A percentile compares a stretch with the other conserved stretches of the same genome.
Evolutionary conservation across 495 filamentous ascomycete genomes (phyloP).

Genomic region (Podospora fimiseda): DNA sequence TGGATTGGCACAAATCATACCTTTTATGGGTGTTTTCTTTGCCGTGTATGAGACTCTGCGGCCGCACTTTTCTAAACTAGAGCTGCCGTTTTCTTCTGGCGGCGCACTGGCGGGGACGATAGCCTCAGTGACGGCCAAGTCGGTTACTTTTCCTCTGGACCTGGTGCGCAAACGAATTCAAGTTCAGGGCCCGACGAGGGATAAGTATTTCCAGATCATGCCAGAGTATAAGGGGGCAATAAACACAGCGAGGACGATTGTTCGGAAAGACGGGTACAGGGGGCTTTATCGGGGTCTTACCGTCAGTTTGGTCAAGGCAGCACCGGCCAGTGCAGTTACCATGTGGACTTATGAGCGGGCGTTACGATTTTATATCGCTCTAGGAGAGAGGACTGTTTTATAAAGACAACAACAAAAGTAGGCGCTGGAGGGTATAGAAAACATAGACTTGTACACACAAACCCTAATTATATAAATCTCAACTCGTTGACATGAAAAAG

Average conservation of each 20-base stretch:
- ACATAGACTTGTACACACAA: neutral
- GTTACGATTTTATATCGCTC: constrained; percentile 51
- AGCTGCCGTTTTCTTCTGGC: constrained; percentile 66
- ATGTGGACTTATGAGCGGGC: constrained; percentile 96
- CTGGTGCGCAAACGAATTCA: constrained; percentile 88
- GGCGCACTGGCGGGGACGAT: constrained; percentile 76
- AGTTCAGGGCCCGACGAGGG: constrained; percentile 83
- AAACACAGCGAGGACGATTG: constrained; percentile 57
- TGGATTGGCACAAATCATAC: constrained; percentile 77
- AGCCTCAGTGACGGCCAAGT: constrained; percentile 76
- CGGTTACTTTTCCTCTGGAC: constrained; percentile 88
- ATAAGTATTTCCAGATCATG: constrained; percentile 78
- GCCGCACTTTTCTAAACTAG: constrained; percentile 41
- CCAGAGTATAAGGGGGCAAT: constrained; percentile 69
- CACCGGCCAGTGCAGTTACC: constrained; percentile 88
- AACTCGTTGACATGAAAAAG: too few species aligned
- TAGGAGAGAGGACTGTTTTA: constrained; percentile 16
- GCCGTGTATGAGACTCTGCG: constrained; percentile 73
- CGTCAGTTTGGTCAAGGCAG: constrained; percentile 87
- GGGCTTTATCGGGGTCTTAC: constrained; percentile 85
- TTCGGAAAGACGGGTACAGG: constrained; percentile 63
- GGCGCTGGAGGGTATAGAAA: too few species aligned
- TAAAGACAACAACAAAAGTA: neutral
- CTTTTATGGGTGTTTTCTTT: constrained; percentile 97
- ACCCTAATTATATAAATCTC: neutral